Percentiles rank a stretch among this genome's conserved stretches.
Evolutionary conservation across 2,329 filamentous ascomycete genomes (phyloP).

Genomic region (Clonostachys solani): DNA sequence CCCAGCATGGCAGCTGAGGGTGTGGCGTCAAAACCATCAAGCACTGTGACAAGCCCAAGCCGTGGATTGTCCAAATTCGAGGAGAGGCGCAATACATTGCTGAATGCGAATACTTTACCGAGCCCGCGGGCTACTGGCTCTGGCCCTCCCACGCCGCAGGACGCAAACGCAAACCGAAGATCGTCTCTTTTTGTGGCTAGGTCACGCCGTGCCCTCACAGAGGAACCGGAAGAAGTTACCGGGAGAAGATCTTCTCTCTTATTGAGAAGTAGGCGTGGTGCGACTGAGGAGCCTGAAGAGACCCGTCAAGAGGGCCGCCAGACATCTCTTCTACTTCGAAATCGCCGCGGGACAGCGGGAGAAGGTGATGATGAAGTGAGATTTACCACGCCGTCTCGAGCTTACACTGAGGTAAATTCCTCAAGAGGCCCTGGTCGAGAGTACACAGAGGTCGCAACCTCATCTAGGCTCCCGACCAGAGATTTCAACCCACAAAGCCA

Average conservation of each 20-base stretch:
- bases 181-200: conserved; percentile 47
- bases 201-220: conserved; percentile 40
- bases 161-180: conserved; percentile 34
- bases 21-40: conserved; percentile 16
- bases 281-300: conserved; percentile 43
- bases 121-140: conserved; percentile 36
- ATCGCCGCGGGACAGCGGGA: conserved; percentile 38
- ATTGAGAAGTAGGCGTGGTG: conserved; percentile 36
- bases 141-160: conserved; percentile 33
- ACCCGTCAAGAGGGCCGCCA: conserved; percentile 34
- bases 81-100: conserved; percentile 44
- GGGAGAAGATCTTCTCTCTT: conserved; percentile 44
- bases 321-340: conserved; percentile 38
- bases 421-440: conserved; percentile 22
- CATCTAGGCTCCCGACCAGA: conserved; percentile 11
- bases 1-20: conserved; percentile 35
- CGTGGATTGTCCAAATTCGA: conserved; percentile 43
- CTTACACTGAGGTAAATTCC: conserved; percentile 48
- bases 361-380: conserved; percentile 45
- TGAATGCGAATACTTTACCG: conserved; percentile 37
- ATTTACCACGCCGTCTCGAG: conserved; percentile 54
- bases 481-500: conserved; percentile 19
- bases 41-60: conserved; percentile 34
- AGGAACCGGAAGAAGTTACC: conserved; percentile 40
- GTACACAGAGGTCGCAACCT: conserved; percentile 6